Percentiles rank a stretch among this genome's conserved stretches.
Evolutionary conservation across 2,329 filamentous ascomycete species (phyloP).

Genomic region (Venturia pyrina): DNA sequence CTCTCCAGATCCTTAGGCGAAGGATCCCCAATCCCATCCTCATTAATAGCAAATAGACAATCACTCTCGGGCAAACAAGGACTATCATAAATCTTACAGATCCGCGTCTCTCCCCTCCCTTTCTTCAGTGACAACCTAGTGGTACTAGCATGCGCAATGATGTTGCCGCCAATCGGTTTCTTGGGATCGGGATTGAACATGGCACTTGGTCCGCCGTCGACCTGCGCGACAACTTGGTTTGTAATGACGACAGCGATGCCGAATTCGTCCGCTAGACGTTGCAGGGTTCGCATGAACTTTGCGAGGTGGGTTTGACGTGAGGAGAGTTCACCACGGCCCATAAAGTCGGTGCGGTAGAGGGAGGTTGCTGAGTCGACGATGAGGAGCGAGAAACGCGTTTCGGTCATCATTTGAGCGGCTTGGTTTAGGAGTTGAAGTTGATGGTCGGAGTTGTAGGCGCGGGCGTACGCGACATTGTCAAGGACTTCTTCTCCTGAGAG

Average conservation of each 20-base stretch:
- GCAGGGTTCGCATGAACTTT: constrained; percentile 78
- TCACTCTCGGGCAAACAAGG: constrained; percentile 95
- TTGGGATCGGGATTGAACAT: constrained; percentile 99
- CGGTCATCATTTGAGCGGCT: constrained; percentile 97
- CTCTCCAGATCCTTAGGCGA: constrained; percentile 93
- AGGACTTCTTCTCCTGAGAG: constrained; percentile 94
- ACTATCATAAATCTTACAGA: constrained; percentile 99
- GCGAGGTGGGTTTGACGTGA: constrained; percentile 81
- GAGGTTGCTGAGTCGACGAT: constrained; percentile 94
- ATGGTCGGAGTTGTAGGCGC: constrained; percentile 97
- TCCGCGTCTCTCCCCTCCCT: constrained; percentile 84
- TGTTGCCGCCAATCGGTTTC: constrained; percentile 97
- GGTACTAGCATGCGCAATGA: constrained; percentile 95
- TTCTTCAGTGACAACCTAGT: constrained; percentile 93
- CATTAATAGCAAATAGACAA: constrained; percentile 91
- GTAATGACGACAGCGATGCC: constrained; percentile 98
- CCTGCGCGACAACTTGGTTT: constrained; percentile 96
- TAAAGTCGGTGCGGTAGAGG: constrained; percentile 91
- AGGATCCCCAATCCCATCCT: constrained; percentile 93
- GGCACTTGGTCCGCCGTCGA: constrained; percentile 86
- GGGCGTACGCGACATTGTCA: constrained; percentile 95
- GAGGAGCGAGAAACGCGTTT: constrained; percentile 91
- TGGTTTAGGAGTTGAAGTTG: constrained; percentile 92
- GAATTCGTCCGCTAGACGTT: constrained; percentile 69
- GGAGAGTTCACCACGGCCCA: constrained; percentile 93